Evolutionary conservation across 2,329 filamentous ascomycete genomes (phyloP).

Genomic region (Stenocarpella maydis): DNA sequence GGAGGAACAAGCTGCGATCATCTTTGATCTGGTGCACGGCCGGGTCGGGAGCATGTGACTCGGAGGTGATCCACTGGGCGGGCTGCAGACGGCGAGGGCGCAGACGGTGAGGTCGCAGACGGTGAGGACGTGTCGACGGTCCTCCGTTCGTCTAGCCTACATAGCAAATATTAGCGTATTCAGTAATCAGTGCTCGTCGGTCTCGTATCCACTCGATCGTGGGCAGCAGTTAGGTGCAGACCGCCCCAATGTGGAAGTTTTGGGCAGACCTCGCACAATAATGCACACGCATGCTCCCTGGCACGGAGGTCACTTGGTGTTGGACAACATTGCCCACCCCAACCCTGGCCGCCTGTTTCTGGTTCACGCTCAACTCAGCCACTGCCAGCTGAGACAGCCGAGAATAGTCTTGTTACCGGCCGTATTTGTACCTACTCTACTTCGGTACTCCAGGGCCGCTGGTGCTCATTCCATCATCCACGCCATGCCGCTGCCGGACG

Average conservation of each 20-base stretch:
- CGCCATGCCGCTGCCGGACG: conserved; percentile 9
- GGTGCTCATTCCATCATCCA: too few relatives aligned
- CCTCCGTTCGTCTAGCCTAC: too few relatives aligned
- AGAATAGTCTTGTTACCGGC: conserved; percentile 3
- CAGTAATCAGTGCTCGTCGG: too few relatives aligned
- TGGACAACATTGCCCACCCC: conserved; percentile 6
- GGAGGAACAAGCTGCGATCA: neutral
- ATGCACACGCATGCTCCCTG: neutral
- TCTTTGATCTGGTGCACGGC: conserved; percentile 14
- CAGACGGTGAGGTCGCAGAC: too few relatives aligned
- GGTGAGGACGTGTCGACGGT: neutral
- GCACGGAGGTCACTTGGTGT: neutral
- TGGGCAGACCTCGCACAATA: conserved; percentile 1
- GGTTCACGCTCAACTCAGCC: conserved; percentile 20
- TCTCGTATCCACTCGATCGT: neutral
- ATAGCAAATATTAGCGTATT: too few relatives aligned
- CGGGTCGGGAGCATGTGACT: conserved; percentile 11
- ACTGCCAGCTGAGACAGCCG: conserved; percentile 12
- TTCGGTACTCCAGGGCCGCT: too few relatives aligned
- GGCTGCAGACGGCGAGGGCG: neutral
- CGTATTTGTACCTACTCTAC: neutral
- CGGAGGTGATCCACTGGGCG: neutral
- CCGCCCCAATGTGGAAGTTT: neutral
- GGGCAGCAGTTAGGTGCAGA: conserved; percentile 19
- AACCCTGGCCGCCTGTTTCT: neutral